These are phyloP conservation scores for Microstegium vimineum DNA, from an alignment of 176 grass and related monocot genomes.

Conservation along the genomic window DNA sequence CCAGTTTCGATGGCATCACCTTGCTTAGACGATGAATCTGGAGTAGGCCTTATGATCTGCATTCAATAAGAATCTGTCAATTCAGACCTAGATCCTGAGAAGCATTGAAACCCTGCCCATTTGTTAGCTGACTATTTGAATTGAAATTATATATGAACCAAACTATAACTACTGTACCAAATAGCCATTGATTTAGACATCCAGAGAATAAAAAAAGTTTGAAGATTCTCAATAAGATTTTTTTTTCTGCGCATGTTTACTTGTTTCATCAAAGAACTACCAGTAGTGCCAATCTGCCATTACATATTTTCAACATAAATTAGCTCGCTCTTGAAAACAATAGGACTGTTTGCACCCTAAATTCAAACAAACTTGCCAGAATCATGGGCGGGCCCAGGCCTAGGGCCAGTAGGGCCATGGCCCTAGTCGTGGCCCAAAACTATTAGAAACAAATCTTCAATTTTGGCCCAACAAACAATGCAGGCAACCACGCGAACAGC, in stretches of 20 bases:
- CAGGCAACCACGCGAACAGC: too few species aligned
- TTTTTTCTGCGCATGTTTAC: neutral
- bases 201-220: neutral
- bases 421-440: too few species aligned
- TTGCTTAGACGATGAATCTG: conserved; percentile 59
- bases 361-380: neutral
- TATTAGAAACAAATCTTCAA: too few species aligned
- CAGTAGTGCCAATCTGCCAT: neutral
- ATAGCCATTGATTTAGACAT: neutral
- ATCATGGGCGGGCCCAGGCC: too few species aligned
- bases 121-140: conserved; percentile 14
- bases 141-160: neutral
- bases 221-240: neutral
- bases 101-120: neutral
- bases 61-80: neutral
- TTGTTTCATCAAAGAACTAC: neutral
- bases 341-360: neutral
- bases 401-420: too few species aligned
- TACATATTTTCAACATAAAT: neutral
- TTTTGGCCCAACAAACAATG: too few species aligned
- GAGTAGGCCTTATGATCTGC: conserved; percentile 50
- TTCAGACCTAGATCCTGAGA: neutral
- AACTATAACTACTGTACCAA: neutral
- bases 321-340: neutral
- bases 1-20: conserved; percentile 61